These are phyloP conservation scores for Scedosporium aurantiacum DNA, from an alignment of 2,329 filamentous ascomycete genomes.

Conservation along the genomic window DNA sequence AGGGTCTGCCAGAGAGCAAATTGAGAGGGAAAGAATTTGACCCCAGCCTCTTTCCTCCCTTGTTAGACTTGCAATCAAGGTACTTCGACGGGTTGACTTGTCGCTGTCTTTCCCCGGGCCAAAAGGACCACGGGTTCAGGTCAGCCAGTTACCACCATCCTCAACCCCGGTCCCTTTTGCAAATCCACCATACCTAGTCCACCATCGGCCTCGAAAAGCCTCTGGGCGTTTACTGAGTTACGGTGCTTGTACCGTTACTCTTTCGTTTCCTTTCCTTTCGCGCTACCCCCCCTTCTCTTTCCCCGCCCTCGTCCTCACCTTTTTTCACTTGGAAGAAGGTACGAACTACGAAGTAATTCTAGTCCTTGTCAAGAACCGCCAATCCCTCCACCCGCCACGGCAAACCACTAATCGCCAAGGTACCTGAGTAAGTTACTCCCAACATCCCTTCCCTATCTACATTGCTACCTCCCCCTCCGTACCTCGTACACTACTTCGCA, in stretches of 20 bases:
- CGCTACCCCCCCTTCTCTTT: not conserved
- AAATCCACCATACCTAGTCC: not conserved
- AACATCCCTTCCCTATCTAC: not conserved
- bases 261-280: not conserved
- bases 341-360: not conserved
- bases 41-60: not conserved
- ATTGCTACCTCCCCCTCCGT: not conserved
- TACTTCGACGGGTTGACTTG: not conserved
- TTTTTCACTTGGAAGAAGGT: too few species aligned
- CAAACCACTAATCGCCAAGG: not conserved
- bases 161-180: conserved; percentile 5
- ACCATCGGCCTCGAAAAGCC: not conserved
- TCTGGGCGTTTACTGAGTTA: conserved; percentile 3
- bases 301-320: not conserved
- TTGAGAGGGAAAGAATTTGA: not conserved
- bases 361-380: conserved; percentile 1
- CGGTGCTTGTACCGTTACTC: conserved; percentile 1
- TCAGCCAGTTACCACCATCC: conserved; percentile 3
- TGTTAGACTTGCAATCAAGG: conserved; percentile 1
- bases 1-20: not conserved
- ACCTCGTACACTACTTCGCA: not conserved
- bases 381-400: not conserved
- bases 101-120: conserved; percentile 1
- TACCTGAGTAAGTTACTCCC: conserved; percentile 1
- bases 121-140: conserved; percentile 6